A percentile compares a stretch with the other conserved stretches of the same genome.
Conservation (phyloP, 192 early-diverging fungal genomes). For the Kickxella alabastrina region DNA sequence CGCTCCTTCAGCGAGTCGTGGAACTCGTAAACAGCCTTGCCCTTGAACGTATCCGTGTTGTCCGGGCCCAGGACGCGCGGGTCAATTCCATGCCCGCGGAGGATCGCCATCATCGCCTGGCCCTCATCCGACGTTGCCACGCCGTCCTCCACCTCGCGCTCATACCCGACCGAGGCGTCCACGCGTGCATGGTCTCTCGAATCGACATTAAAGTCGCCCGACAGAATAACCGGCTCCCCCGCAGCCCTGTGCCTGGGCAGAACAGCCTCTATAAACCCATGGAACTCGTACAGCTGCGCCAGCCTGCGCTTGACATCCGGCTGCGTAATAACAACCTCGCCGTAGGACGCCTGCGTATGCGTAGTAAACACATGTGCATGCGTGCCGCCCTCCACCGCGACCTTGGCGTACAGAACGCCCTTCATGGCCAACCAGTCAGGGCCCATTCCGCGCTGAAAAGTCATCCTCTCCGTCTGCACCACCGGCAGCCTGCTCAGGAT, state of each 20-base stretch:
- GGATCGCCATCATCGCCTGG: conserved; percentile 55
- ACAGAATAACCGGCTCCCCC: conserved; percentile 58
- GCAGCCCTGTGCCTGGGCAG: conserved; percentile 38
- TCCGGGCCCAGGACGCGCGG: conserved; percentile 42
- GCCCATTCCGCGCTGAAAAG: conserved; percentile 63
- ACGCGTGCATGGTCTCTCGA: conserved; percentile 38
- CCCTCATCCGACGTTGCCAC: conserved; percentile 53
- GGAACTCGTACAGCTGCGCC: conserved; percentile 63
- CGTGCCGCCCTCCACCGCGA: conserved; percentile 45
- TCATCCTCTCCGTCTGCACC: conserved; percentile 53
- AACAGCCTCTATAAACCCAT: conserved; percentile 60
- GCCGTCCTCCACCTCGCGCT: conserved; percentile 50
- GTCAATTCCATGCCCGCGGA: conserved; percentile 49
- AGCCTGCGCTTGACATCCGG: conserved; percentile 53
- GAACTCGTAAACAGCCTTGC: conserved; percentile 26
- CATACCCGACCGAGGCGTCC: conserved; percentile 26
- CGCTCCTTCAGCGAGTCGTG: conserved; percentile 59
- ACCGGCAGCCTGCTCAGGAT: conserved; percentile 74
- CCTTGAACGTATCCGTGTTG: conserved; percentile 36
- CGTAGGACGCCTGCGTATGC: conserved; percentile 79
- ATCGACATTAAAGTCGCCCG: conserved; percentile 66
- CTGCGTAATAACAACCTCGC: conserved; percentile 53
- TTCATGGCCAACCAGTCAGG: conserved; percentile 73
- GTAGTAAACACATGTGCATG: conserved; percentile 74
- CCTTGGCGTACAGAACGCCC: conserved; percentile 73